Percentiles rank a stretch among this genome's conserved stretches.
Evolutionary conservation across 352 stramenopile species (phyloP).

Genomic region (Aphanomyces stellatus): DNA sequence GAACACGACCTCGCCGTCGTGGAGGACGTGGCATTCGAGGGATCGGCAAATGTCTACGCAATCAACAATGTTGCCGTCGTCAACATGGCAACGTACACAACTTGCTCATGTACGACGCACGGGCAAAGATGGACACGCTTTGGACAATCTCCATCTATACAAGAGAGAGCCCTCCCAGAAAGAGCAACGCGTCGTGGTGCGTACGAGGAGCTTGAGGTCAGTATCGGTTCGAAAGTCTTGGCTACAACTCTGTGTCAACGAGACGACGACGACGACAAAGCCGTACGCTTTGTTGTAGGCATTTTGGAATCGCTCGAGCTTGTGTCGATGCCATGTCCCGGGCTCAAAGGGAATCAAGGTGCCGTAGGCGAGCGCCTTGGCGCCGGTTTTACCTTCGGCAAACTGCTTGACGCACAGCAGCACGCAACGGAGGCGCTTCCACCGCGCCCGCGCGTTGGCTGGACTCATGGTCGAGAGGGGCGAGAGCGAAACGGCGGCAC

Average conservation of each 20-base stretch:
- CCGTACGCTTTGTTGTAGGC: slow-evolving; percentile 15
- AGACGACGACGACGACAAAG: not conserved
- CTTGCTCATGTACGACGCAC: slow-evolving; percentile 6
- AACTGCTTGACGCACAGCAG: not conserved
- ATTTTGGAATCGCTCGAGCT: slow-evolving; percentile 6
- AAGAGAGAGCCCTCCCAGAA: not conserved
- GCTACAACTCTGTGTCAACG: not conserved
- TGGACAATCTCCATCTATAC: slow-evolving; percentile 17
- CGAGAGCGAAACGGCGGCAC: too few species aligned
- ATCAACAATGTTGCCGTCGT: too few species aligned
- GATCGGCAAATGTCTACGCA: slow-evolving; percentile 3
- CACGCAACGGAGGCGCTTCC: not conserved
- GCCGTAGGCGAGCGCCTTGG: not conserved
- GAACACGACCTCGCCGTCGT: slow-evolving; percentile 18
- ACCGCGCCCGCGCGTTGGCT: not conserved
- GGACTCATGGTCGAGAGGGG: not conserved
- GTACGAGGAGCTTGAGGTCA: slow-evolving; percentile 15
- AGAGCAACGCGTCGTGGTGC: not conserved
- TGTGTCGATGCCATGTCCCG: not conserved
- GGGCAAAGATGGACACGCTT: slow-evolving; percentile 7
- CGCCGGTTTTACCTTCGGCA: not conserved
- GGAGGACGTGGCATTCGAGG: not conserved
- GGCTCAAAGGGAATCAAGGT: not conserved
- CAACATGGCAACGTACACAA: slow-evolving; percentile 1
- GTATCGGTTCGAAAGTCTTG: slow-evolving; percentile 1